phyloP scores from a whole-genome alignment of 1,139 yeast species.

The Candida albicans region DNA sequence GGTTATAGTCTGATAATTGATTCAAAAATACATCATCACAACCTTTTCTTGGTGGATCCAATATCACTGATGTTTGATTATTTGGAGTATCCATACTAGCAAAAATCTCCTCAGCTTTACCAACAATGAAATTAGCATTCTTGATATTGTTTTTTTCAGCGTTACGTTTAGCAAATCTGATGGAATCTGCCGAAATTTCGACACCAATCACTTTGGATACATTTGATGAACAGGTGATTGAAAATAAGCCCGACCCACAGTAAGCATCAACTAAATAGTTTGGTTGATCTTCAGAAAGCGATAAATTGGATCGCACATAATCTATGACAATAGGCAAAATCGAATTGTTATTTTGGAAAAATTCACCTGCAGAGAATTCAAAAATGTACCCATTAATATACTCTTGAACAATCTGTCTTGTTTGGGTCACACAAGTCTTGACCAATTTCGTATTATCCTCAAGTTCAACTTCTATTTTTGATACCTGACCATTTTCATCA shows the following conservation, averaged over 20 bases:
- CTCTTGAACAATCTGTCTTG: constrained; percentile 81
- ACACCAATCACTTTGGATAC: constrained; percentile 89
- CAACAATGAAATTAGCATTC: constrained; percentile 83
- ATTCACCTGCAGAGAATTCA: constrained; percentile 90
- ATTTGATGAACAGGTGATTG: constrained; percentile 78
- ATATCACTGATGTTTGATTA: constrained; percentile 77
- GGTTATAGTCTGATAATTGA: constrained; percentile 79
- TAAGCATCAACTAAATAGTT: constrained; percentile 88
- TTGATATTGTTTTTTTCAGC: constrained; percentile 71
- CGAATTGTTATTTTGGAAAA: constrained; percentile 93
- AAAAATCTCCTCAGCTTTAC: constrained; percentile 90
- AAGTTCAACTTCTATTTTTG: constrained; percentile 22
- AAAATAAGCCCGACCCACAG: constrained; percentile 95
- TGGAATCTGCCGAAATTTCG: constrained; percentile 90
- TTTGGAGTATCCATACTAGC: constrained; percentile 71
- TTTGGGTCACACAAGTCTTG: constrained; percentile 63
- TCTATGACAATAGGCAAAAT: constrained; percentile 79
- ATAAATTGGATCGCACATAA: constrained; percentile 73
- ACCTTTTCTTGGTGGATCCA: constrained; percentile 97
- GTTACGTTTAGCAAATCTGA: constrained; percentile 79
- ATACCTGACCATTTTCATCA: constrained; percentile 36
- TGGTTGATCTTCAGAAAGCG: constrained; percentile 44
- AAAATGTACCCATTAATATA: constrained; percentile 71
- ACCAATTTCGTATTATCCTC: constrained; percentile 24
- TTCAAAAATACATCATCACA: constrained; percentile 86